Evolutionary conservation across 1,284 basidiomycete genomes (phyloP).

Genomic region (Taiwanofungus camphoratus): DNA sequence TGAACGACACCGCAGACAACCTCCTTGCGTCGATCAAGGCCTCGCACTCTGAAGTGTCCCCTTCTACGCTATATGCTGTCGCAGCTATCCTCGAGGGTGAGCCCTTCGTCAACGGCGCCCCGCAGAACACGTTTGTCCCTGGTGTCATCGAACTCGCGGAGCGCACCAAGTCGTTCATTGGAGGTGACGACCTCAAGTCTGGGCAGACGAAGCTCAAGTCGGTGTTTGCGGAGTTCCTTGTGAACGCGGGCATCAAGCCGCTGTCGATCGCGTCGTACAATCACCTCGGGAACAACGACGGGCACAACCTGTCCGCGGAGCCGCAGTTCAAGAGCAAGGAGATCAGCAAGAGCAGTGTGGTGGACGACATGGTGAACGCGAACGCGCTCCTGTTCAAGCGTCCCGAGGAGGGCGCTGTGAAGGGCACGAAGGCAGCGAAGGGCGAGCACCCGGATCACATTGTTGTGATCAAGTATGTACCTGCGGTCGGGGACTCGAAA

Average conservation of each 20-base stretch:
- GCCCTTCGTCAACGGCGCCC: conserved; percentile 96
- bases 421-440: conserved; percentile 65
- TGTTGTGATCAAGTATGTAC: conserved; percentile 93
- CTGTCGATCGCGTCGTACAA: conserved; percentile 97
- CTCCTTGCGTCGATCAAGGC: conserved; percentile 78
- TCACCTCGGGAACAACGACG: conserved; percentile 98
- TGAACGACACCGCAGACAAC: conserved; percentile 94
- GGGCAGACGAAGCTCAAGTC: conserved; percentile 94
- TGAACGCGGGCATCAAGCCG: conserved; percentile 98
- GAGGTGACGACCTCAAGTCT: conserved; percentile 97
- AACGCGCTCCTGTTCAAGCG: conserved; percentile 90
- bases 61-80: conserved; percentile 93
- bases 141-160: conserved; percentile 94
- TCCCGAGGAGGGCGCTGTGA: conserved; percentile 44
- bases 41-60: conserved; percentile 91
- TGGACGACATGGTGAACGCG: conserved; percentile 95
- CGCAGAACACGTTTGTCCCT: conserved; percentile 99
- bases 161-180: conserved; percentile 87
- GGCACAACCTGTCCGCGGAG: conserved; percentile 89
- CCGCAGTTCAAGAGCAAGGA: conserved; percentile 98
- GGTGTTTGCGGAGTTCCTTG: conserved; percentile 95
- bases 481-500: conserved; percentile 95
- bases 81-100: conserved; percentile 93
- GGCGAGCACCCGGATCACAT: conserved; percentile 97
- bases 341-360: conserved; percentile 93